A percentile compares a stretch with the other conserved stretches of the same genome.
Conservation (phyloP, 805 yeast genomes). For the Candida insectalens region DNA sequence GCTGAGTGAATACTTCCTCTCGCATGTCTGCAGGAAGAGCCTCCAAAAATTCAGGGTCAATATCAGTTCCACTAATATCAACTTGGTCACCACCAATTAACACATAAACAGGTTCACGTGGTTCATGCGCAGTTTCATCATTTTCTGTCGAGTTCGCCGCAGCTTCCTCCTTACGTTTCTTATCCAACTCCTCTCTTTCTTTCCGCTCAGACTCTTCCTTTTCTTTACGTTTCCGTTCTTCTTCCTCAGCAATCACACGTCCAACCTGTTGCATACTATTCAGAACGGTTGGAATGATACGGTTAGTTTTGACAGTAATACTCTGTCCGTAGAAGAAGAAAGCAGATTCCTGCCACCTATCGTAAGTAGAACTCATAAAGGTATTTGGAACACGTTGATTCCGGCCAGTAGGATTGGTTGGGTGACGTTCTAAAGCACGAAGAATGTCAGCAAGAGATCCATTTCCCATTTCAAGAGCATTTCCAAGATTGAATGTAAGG, state of each 20-base stretch:
- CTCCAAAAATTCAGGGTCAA: constrained; percentile 82
- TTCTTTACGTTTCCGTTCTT: constrained; percentile 17
- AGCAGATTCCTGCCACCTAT: constrained; percentile 60
- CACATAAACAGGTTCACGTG: constrained; percentile 50
- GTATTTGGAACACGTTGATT: constrained; percentile 12
- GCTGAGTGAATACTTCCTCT: constrained; percentile 84
- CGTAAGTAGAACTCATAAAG: constrained; percentile 31
- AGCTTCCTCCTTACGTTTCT: constrained; percentile 12
- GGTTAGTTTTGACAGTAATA: constrained; percentile 22
- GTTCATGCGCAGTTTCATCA: constrained; percentile 7
- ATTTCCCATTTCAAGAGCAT: background rate
- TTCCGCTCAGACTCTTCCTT: constrained; percentile 20
- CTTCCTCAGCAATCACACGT: constrained; percentile 24
- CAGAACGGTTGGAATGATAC: constrained; percentile 33
- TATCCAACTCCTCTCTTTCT: constrained; percentile 23
- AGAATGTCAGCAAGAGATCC: constrained; percentile 2
- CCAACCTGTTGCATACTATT: constrained; percentile 42
- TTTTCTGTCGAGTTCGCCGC: constrained; percentile 16
- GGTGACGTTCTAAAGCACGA: background rate
- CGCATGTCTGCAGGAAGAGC: constrained; percentile 91
- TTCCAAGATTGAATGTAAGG: constrained; percentile 1
- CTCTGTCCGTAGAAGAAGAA: constrained; percentile 39
- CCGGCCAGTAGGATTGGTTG: background rate
- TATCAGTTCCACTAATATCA: constrained; percentile 82
- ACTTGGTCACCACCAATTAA: constrained; percentile 69